A percentile compares a stretch with the other conserved stretches of the same genome.
These are phyloP conservation scores for Arthrocladium fulminans DNA, from an alignment of 2,329 filamentous ascomycete species.

Conservation along the genomic window DNA sequence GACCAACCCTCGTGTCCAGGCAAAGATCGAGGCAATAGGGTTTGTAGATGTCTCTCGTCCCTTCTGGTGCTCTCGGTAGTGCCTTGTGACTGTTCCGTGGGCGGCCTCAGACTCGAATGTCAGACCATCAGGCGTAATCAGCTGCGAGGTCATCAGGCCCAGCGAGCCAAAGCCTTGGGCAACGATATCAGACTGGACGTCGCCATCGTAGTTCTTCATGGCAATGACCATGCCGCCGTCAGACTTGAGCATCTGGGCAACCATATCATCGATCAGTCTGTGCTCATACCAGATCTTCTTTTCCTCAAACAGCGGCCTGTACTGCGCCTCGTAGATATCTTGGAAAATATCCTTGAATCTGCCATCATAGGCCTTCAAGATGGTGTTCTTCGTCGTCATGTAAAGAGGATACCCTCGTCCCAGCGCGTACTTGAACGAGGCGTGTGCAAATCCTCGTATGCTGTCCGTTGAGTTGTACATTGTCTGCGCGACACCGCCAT, in stretches of 20 bases:
- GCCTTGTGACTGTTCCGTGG: constrained; percentile 94
- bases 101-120: constrained; percentile 97
- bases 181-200: constrained; percentile 97
- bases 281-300: constrained; percentile 99
- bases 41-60: constrained; percentile 95
- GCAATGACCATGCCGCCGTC: constrained; percentile 94
- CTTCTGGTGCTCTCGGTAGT: constrained; percentile 99
- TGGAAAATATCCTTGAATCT: constrained; percentile 99
- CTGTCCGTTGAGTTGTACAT: constrained; percentile 98
- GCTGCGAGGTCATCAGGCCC: constrained; percentile 95
- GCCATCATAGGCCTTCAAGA: constrained; percentile 97
- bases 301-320: constrained; percentile 80
- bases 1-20: constrained; percentile 89
- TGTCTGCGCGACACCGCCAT: constrained; percentile 81
- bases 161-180: constrained; percentile 97
- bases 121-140: constrained; percentile 92
- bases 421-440: constrained; percentile 90
- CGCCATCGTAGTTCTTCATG: constrained; percentile 98
- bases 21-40: constrained; percentile 97
- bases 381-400: constrained; percentile 99
- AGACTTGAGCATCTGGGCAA: constrained; percentile 99
- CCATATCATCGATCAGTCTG: constrained; percentile 98
- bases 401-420: constrained; percentile 85
- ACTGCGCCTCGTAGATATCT: constrained; percentile 81
- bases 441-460: constrained; percentile 89